phyloP scores from a whole-genome alignment of 2,329 filamentous ascomycete species.

The Hansfordia pulvinata region DNA sequence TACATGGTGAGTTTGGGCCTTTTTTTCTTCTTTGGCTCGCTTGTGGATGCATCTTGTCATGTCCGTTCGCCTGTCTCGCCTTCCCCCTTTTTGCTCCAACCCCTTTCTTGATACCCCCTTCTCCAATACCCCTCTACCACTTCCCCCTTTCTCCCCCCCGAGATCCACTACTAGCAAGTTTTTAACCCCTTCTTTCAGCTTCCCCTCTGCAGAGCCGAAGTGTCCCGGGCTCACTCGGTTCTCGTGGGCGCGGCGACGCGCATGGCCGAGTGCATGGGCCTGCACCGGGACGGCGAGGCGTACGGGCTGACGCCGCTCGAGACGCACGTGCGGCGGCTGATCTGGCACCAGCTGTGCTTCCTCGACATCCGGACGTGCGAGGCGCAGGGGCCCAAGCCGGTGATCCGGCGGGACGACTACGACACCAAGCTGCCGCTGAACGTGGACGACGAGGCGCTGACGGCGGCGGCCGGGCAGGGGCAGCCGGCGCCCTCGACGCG shows the following conservation, averaged over 20 bases:
- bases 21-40: no score
- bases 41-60: constrained; percentile 1
- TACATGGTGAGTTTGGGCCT: constrained; percentile 45
- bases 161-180: no score
- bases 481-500: constrained; percentile 30
- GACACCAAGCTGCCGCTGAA: constrained; percentile 62
- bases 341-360: constrained; percentile 71
- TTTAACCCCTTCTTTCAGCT: no score
- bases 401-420: constrained; percentile 61
- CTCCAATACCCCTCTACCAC: no score
- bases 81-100: not conserved
- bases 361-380: constrained; percentile 64
- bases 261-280: constrained; percentile 64
- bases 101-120: no score
- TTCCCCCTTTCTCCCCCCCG: no score
- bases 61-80: not conserved
- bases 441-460: constrained; percentile 53
- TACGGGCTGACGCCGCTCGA: constrained; percentile 56
- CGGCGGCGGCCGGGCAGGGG: constrained; percentile 20
- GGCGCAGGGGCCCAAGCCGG: constrained; percentile 56
- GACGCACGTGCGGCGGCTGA: constrained; percentile 54
- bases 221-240: constrained; percentile 61
- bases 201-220: constrained; percentile 56
- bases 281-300: constrained; percentile 56
- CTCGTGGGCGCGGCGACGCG: constrained; percentile 59